Base-by-base conservation (phyloP, 2,329 filamentous ascomycete genomes). In the Plenodomus biglobosus region DNA sequence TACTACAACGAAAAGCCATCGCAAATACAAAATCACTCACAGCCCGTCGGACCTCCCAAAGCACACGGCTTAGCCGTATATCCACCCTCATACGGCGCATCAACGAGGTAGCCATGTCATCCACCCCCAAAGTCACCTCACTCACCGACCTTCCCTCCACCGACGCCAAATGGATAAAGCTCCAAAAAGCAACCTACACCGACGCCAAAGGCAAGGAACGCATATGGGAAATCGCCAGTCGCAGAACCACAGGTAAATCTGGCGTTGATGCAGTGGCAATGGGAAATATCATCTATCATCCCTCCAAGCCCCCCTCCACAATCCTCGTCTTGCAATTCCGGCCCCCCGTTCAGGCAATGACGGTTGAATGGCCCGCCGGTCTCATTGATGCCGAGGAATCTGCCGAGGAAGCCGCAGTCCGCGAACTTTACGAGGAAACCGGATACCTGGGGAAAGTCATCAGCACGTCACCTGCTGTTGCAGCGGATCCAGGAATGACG, bases 141-240 rank as follows among this genome's bases (percentile, higher is more conserved):
- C 48, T 61, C 32, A 51, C 46, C 5, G 55, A 59, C 42, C 62
- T 65, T 42, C 46, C 62, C 41, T 59, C 58, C 21, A 41, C 52
- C 2, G 54, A 59, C 13, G 62, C 62, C 18, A 64, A 62, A 62
- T 65, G 62, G 62, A 36, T 65, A 21, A 60, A 62, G 17, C 48
- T 65, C 17, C 61, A 79, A 56, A 72, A 69, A 53, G 66, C 64
- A 3, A 70, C 65, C 38, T 90, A 89, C 68, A 73, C 74, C 52
- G 86, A 89, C 62, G 79, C 82, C 37, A 76, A 78, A 27, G 82
- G 81, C 58, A 73, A 72, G 10, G 65, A 71, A 0, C 78, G 86
- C 42, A 80, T 79, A 35, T 90, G 86, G 86, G 86, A 90, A 67
- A 85, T 84, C 1, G 85, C 85, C 5, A 83, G 87, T 66, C 80